A percentile compares a stretch with the other conserved stretches of the same genome.
These are phyloP conservation scores for Hawksworthiomyces lignivorus DNA, from an alignment of 2,329 filamentous ascomycete genomes.

Conservation along the genomic window DNA sequence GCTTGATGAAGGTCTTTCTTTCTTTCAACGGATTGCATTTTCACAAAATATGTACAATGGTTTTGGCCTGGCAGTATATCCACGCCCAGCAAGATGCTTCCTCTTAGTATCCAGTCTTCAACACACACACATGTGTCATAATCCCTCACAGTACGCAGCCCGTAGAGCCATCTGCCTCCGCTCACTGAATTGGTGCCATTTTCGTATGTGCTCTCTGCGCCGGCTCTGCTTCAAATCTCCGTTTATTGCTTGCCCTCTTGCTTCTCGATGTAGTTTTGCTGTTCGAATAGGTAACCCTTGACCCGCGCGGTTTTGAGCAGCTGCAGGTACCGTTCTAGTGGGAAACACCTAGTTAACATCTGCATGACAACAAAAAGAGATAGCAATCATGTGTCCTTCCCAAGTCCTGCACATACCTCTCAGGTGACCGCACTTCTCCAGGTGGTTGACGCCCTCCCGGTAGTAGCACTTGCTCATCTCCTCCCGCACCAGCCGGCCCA, in stretches of 20 bases:
- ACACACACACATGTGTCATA: too few species aligned
- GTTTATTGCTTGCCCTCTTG: conserved; percentile 23
- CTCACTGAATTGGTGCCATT: too few species aligned
- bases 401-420: conserved; percentile 53
- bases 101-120: too few species aligned
- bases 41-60: conserved; percentile 12
- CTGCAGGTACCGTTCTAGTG: conserved; percentile 68
- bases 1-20: too few species aligned
- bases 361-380: background rate
- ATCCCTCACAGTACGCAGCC: too few species aligned
- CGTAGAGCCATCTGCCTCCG: too few species aligned
- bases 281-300: conserved; percentile 70
- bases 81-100: too few species aligned
- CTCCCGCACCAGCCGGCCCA: conserved; percentile 73
- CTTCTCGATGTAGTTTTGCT: conserved; percentile 66
- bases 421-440: conserved; percentile 77
- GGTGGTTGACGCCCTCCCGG: conserved; percentile 75
- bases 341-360: too few species aligned
- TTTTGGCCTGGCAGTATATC: too few species aligned
- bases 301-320: conserved; percentile 69
- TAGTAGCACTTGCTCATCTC: conserved; percentile 83
- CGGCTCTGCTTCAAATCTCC: too few species aligned
- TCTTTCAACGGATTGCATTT: too few species aligned
- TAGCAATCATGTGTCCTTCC: background rate
- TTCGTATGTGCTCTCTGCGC: too few species aligned